Conservation (phyloP, 768 basidiomycete genomes). For the Rhodosporidiobolus odoratus region DNA sequence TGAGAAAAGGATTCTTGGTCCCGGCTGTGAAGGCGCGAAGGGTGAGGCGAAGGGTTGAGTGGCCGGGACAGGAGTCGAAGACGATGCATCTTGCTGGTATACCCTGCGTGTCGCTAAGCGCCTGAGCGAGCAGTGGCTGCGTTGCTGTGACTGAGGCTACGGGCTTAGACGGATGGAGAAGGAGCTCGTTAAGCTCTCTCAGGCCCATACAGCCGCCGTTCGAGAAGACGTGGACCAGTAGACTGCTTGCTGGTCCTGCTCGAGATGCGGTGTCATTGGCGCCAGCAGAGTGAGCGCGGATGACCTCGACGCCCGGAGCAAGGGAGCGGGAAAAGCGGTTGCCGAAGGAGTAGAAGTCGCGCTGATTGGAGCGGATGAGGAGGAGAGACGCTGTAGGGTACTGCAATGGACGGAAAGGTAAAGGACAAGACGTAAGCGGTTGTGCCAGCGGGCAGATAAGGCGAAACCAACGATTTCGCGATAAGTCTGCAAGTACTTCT, state of each 20-base stretch:
- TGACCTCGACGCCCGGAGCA: conserved; percentile 6
- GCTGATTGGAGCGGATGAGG: conserved; percentile 21
- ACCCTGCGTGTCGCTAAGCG: not conserved
- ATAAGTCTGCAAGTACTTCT: conserved; percentile 20
- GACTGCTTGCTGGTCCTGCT: not conserved
- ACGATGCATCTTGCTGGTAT: conserved; percentile 21
- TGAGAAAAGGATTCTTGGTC: conserved; percentile 13
- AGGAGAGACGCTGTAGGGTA: conserved; percentile 22
- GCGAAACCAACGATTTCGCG: not conserved
- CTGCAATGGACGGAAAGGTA: not conserved
- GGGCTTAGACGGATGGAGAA: not conserved
- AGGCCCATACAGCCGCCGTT: conserved; percentile 33
- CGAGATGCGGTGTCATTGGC: not conserved
- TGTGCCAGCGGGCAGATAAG: too few species aligned
- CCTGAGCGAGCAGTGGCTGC: too few species aligned
- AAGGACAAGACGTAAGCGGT: not conserved
- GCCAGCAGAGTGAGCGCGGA: not conserved
- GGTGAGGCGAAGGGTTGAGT: conserved; percentile 8
- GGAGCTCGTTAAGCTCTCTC: conserved; percentile 23
- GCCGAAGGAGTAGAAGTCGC: conserved; percentile 14
- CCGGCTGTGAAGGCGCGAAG: conserved; percentile 33
- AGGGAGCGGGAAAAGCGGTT: not conserved
- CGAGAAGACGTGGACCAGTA: conserved; percentile 36
- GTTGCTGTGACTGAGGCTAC: not conserved
- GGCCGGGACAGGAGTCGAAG: conserved; percentile 41